These are phyloP conservation scores for Tetrapisispora arboricola DNA, from an alignment of 805 yeast genomes.

Conservation along the genomic window DNA sequence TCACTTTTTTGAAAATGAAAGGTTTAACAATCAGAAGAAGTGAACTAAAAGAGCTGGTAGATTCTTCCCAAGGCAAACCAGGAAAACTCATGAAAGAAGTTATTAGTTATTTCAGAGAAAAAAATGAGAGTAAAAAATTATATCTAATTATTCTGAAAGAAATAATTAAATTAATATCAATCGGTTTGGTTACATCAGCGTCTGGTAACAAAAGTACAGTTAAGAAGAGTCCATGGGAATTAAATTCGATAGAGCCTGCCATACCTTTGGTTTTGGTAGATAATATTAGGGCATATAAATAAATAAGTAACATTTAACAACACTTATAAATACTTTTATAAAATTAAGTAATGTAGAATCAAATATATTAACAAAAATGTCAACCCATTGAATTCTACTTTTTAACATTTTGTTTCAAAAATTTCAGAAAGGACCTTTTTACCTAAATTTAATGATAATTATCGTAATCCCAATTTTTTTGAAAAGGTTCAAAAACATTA, in stretches of 20 bases:
- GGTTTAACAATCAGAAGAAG: slow-evolving; percentile 38
- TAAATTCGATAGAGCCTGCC: slow-evolving; percentile 2
- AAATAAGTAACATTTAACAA: too few species aligned
- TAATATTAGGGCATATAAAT: background rate
- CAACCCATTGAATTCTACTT: too few species aligned
- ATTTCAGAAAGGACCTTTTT: too few species aligned
- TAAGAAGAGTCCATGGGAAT: background rate
- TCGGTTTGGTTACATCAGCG: slow-evolving; percentile 2
- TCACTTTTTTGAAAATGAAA: slow-evolving; percentile 36
- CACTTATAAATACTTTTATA: too few species aligned
- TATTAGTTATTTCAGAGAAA: slow-evolving; percentile 33
- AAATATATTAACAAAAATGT: too few species aligned
- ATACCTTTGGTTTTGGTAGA: slow-evolving; percentile 3
- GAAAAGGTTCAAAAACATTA: too few species aligned
- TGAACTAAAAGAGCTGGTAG: slow-evolving; percentile 31
- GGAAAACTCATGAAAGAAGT: slow-evolving; percentile 32
- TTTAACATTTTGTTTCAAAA: too few species aligned
- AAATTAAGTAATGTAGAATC: too few species aligned
- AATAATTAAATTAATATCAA: slow-evolving; percentile 19
- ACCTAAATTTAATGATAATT: too few species aligned
- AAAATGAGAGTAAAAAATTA: slow-evolving; percentile 34
- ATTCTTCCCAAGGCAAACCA: slow-evolving; percentile 31
- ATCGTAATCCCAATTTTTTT: too few species aligned
- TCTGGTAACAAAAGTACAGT: background rate
- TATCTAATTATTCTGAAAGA: slow-evolving; percentile 30